A percentile compares a stretch with the other conserved stretches of the same genome.
Evolutionary conservation across 345 rosid genomes (phyloP).

Genomic region (Salix dunnii): DNA sequence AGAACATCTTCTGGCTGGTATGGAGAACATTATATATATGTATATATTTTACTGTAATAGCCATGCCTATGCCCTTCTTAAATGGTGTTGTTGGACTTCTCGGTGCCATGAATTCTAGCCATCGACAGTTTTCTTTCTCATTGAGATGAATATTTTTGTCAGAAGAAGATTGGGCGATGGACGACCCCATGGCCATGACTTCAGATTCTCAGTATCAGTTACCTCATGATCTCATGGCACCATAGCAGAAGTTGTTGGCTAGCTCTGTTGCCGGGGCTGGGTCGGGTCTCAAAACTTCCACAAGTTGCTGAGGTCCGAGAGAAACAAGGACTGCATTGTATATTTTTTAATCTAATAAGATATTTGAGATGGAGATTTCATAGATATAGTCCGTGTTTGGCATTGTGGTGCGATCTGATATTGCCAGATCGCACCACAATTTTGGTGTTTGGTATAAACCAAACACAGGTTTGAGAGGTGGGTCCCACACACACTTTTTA

Average conservation of each 20-base stretch:
- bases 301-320: slow-evolving; percentile 27
- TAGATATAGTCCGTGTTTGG: no score
- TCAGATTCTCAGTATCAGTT: slow-evolving; percentile 37
- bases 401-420: no score
- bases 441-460: no score
- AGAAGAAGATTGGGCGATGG: slow-evolving; percentile 35
- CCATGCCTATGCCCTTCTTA: slow-evolving; percentile 63
- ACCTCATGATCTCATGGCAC: slow-evolving; percentile 27
- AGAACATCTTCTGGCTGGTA: slow-evolving; percentile 45
- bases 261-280: slow-evolving; percentile 47
- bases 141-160: slow-evolving; percentile 47
- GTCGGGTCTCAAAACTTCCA: slow-evolving; percentile 48
- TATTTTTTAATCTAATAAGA: no score
- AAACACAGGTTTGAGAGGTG: no score
- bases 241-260: slow-evolving; percentile 43
- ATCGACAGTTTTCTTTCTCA: slow-evolving; percentile 44
- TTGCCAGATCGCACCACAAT: no score
- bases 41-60: slow-evolving; percentile 35
- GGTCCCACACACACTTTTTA: no score
- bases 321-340: no score
- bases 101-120: slow-evolving; percentile 61
- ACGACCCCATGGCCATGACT: slow-evolving; percentile 42
- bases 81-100: slow-evolving; percentile 49
- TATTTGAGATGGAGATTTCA: no score
- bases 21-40: slow-evolving; percentile 51